Percentiles rank a stretch among this genome's conserved stretches.
Evolutionary conservation across 2,329 filamentous ascomycete genomes (phyloP).

Genomic region (Ploettnerulaceae sp.): DNA sequence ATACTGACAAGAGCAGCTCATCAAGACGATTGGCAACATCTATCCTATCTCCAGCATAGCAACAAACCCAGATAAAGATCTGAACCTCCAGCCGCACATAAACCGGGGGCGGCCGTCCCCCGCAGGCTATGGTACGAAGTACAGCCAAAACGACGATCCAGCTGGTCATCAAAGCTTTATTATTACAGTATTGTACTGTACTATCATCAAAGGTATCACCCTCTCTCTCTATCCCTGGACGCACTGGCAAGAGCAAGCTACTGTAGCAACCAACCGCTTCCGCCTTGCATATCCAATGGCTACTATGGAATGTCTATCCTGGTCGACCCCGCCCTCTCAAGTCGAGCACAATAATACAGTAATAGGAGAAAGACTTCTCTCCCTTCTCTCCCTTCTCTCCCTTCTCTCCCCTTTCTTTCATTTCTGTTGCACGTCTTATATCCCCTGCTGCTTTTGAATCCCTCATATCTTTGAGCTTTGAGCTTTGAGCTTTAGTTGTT

Average conservation of each 20-base stretch:
- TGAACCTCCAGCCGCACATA: constrained; percentile 3
- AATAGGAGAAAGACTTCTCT: no score
- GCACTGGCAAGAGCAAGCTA: no score
- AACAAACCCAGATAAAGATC: no score
- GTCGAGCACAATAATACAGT: constrained; percentile 15
- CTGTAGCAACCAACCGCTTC: no score
- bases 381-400: no score
- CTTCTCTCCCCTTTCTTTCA: background rate
- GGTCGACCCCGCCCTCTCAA: constrained; percentile 13
- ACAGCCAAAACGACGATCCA: background rate
- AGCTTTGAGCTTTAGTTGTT: background rate
- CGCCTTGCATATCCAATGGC: no score
- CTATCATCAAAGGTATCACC: background rate
- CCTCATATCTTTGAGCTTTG: background rate
- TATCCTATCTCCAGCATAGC: no score
- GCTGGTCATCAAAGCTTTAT: no score
- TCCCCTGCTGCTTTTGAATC: constrained; percentile 7
- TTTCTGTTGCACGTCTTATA: constrained; percentile 12
- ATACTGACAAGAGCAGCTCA: no score
- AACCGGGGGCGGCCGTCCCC: constrained; percentile 2
- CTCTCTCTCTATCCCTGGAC: constrained; percentile 7
- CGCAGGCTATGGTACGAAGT: background rate
- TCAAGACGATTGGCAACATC: no score
- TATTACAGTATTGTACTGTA: no score
- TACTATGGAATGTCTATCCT: no score